Evolutionary conservation across 2,329 filamentous ascomycete genomes (phyloP), one percentile per base, ranked within the genome.

Genomic region (Fusarium brevicatenulatum): DNA sequence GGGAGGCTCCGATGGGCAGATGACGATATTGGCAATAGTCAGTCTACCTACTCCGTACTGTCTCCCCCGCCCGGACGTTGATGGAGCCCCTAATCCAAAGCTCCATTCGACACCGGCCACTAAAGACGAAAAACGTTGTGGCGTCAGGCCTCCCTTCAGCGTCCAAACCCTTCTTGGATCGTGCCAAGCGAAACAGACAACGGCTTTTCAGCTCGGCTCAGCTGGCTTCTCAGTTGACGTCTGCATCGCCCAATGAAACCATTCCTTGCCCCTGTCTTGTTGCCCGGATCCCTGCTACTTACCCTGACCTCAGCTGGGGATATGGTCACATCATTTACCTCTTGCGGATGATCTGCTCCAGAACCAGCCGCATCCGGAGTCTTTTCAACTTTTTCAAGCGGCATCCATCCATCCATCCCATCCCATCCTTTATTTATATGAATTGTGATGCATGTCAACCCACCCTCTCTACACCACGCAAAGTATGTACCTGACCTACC

Each of bases 141-240:
- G 75, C 76, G 66, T 62, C 67, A 69, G 59, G 70, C 66, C 71
- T 72, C 64, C 70, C 72, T 66, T 49, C 8, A 32, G n/a, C 44
- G 25, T 55, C 68, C 60, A 77, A 68, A 46, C 75, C 66, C 39
- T 70, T 67, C 63, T 54, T 46, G 52, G 75, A 63, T 50, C 40
- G 56, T 55, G 66, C 73, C 68, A 76, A 77, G 75, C 63, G 66
- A 68, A 60, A 69, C 54, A 56, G 63, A 55, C 67, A 77, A 77
- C 75, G 75, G 75, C 75, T 77, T 77, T 76, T 77, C 75, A 77
- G 75, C 75, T 77, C 75, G 70, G 68, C 74, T 76, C 74, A 76
- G 74, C 74, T 76, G 58, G 57, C 54, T 64, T 66, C 66, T 70
- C 59, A 57, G 52, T 70, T 70, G 67, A 66, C 52, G 43, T 46